Base-by-base conservation (phyloP, 495 filamentous ascomycete species). In the Penicillium lagena region DNA sequence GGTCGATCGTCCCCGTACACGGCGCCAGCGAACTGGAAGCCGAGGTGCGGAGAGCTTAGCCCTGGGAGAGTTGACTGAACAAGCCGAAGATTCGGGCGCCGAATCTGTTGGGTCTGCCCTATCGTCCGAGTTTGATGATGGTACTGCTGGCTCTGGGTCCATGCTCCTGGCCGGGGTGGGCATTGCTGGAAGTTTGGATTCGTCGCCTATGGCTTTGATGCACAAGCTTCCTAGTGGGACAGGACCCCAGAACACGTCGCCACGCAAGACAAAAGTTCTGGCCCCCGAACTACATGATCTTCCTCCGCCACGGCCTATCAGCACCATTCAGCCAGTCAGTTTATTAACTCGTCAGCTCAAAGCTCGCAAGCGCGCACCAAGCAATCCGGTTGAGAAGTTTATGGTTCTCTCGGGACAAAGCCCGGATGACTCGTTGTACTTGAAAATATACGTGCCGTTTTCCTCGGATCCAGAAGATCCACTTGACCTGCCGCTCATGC, bases 281-380 rank as follows among this genome's bases (percentile, higher is more conserved):
- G 73, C 83, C 2, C 76, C 82, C 5, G 65, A 78, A 49, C 60
- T 86, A 58, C 68, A 87, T 63, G 87, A 84, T n/a, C 75, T 97
- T 12, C 93, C 93, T 15, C 89, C 93, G 1, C 84, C 90, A n/a
- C 77, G 90, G 12, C 94, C 94, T 7, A 81, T 97, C 48, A 95
- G 89, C 60, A 83, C 83, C 53, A 52, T 89, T 4, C 82, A 88
- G 43, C 89, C 91, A 1, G 77, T 85, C 39, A 94, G 89, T 65
- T 63, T 90, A 41, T 58, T 89, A 11, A 79, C 81, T 1, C 70
- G 73, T 55, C 78, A 81, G 22, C 73, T 98, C 12, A 90, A 86
- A 45, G 86, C 86, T 9, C 86, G 87, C 55, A 81, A 85, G 51
- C 77, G 80, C 9, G 90, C 89, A 46, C 86, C 88, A 4, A 81